phyloP scores from a whole-genome alignment of 106 monocot genomes.

The Hemerocallis citrina region DNA sequence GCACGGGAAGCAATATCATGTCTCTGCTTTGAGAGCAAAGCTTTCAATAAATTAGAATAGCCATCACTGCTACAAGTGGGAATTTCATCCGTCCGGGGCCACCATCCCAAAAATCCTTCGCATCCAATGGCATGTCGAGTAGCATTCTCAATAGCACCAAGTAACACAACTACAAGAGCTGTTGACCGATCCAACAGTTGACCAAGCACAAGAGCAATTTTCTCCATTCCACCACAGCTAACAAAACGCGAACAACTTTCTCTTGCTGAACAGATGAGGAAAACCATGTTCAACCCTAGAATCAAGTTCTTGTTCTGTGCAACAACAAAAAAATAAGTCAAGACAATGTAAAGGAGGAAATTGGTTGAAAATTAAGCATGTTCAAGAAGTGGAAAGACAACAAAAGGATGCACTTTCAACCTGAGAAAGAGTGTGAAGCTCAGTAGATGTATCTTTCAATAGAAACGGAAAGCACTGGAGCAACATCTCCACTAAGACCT shows the following conservation, averaged over 20 bases:
- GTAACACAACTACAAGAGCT: constrained; percentile 42
- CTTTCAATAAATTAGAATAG: constrained; percentile 65
- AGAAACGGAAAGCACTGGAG: constrained; percentile 41
- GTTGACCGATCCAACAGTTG: constrained; percentile 38
- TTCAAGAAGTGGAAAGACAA: neutral
- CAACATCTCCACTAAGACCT: constrained; percentile 54
- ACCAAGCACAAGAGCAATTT: constrained; percentile 48
- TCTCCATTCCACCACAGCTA: constrained; percentile 65
- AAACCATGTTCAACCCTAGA: constrained; percentile 41
- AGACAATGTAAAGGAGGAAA: neutral
- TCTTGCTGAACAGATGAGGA: constrained; percentile 67
- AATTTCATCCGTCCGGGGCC: constrained; percentile 64
- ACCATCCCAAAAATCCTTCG: constrained; percentile 96
- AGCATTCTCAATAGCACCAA: constrained; percentile 70
- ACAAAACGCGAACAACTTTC: constrained; percentile 79
- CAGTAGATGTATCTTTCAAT: constrained; percentile 17
- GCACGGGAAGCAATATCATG: constrained; percentile 83
- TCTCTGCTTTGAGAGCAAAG: constrained; percentile 66
- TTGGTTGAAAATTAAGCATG: neutral
- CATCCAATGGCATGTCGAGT: constrained; percentile 85
- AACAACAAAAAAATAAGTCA: constrained; percentile 8
- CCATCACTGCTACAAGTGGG: constrained; percentile 67
- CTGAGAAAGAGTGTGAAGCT: constrained; percentile 30
- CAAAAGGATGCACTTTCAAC: constrained; percentile 15
- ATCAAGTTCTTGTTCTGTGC: constrained; percentile 57